Evolutionary conservation across 2,329 filamentous ascomycete species (phyloP), one percentile per base, ranked within the genome.

Genomic region (Calonectria pseudoturangicola): DNA sequence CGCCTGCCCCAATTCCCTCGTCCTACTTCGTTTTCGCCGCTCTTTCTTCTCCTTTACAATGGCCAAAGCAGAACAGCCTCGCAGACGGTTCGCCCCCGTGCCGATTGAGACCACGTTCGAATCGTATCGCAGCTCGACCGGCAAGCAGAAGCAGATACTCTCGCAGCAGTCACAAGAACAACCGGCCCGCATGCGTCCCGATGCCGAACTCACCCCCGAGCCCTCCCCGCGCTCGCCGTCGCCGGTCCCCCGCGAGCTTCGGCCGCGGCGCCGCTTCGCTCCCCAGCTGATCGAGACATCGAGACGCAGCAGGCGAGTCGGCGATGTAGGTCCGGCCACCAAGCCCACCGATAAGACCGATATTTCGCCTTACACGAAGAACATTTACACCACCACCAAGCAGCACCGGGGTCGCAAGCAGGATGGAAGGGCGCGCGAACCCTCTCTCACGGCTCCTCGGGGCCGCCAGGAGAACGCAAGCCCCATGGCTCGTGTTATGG

Each of bases 281-380:
- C 95, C 95, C 15, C 93, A 96, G 79, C 87, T 98, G 68, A 92
- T 98, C 74, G 95, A 96, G 83, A 96, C 94, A 3, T 93, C 93
- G 4, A 91, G 92, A 78, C 89, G 95, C 66, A 92, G 92, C 41
- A 91, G 93, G 74, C 92, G 92, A 79, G 89, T 89, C 18, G 92
- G 92, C 25, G 93, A 95, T 77, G 83, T 88, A 1, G 88, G 88
- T 7, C 91, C 92, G 25, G 90, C 92, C 36, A 90, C 92, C 27
- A 88, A 87, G 67, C 91, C 90, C 13, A 89, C 89, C 71, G 92
- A 94, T 84, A 94, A 93, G 85, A 95, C 93, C 43, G 93, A 95
- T 80, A 92, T 92, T 68, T 91, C 90, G 0, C 91, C 91, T 45
- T 91, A 91, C 76, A 90, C 89, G 75, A 92, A 88, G 79, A 89